Evolutionary conservation across 2,329 filamentous ascomycete genomes (phyloP), one percentile per base, ranked within the genome.

Genomic region (Bipolaris zeicola): DNA sequence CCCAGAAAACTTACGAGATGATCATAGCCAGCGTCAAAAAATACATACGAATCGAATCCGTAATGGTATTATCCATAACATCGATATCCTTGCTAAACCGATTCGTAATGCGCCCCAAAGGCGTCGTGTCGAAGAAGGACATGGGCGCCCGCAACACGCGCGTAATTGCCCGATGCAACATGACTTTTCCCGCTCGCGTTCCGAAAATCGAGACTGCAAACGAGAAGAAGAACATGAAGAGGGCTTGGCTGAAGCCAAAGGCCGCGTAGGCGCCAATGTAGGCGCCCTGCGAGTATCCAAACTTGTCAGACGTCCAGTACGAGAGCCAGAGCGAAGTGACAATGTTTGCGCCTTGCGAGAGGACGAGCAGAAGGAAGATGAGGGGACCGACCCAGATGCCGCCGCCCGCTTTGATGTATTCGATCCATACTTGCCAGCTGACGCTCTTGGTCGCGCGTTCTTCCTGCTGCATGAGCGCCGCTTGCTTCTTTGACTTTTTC

Each of bases 91-190:
- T 89, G 31, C 92, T 96, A 78, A 98, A 98, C 14, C 95, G 90
- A 75, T 98, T 98, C 20, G 92, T 96, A 74, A 98, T 97, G 36
- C 94, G 89, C 18, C 95, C 95, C 1, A 98, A 83, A 0, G 95
- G 95, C 0, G 95, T 98, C 0, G 95, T 98, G 69, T 99, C 95
- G 78, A 98, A 98, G 79, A 98, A 98, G 4, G 90, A 89, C 92
- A 89, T 88, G 1, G 87, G 87, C 3, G 87, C 87, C 44, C 86
- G 80, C 7, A 89, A 74, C 0, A 95, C 91, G 14, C 90, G 84
- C 7, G 83, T 86, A 67, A 98, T 90, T 6, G 95, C 94, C 34
- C 86, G 82, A 28, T 89, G 86, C 48, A 98, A 84, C 85, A 98
- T 92, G 37, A 83, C 82, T 74, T 90, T 94, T 71, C 91, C 95